Percentiles rank a stretch among this genome's conserved stretches.
phyloP scores from a whole-genome alignment of 2,329 filamentous ascomycete genomes.

The Pseudogymnoascus pannorum region DNA sequence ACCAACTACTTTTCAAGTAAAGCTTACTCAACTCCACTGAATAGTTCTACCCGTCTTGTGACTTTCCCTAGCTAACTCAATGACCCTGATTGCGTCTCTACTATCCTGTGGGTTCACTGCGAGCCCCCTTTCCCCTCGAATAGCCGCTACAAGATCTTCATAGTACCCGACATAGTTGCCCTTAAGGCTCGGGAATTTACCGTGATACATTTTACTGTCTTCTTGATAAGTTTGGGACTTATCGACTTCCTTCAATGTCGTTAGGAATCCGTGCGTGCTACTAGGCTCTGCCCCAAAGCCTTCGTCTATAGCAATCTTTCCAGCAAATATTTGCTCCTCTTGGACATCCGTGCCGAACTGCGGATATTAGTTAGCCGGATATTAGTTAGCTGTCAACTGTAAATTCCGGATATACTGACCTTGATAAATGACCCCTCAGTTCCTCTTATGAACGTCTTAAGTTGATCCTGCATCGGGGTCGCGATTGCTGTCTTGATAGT shows the following conservation, averaged over 20 bases:
- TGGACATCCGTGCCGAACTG: constrained; percentile 29
- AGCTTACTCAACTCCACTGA: constrained; percentile 17
- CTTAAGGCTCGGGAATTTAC: constrained; percentile 32
- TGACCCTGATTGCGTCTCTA: constrained; percentile 34
- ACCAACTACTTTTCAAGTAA: neutral
- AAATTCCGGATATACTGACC: constrained; percentile 17
- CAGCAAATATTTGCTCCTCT: constrained; percentile 29
- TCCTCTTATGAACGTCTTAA: constrained; percentile 30
- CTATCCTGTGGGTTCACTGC: constrained; percentile 34
- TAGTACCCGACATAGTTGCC: constrained; percentile 36
- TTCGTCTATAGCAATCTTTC: constrained; percentile 25
- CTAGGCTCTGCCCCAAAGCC: constrained; percentile 32
- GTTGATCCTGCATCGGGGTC: constrained; percentile 24
- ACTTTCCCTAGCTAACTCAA: constrained; percentile 37
- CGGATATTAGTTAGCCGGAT: neutral
- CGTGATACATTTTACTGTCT: constrained; percentile 29
- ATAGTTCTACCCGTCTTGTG: constrained; percentile 29
- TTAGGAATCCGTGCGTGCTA: constrained; percentile 32
- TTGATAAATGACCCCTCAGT: constrained; percentile 34
- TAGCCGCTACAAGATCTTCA: constrained; percentile 34
- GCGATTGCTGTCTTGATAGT: constrained; percentile 30
- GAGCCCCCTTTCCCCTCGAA: constrained; percentile 33
- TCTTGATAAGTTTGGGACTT: constrained; percentile 28
- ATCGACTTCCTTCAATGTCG: constrained; percentile 33
- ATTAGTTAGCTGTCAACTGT: neutral